Evolutionary conservation across 352 stramenopile genomes (phyloP), one percentile per base, ranked within the genome.

Genomic region (Detonula confervacea): DNA sequence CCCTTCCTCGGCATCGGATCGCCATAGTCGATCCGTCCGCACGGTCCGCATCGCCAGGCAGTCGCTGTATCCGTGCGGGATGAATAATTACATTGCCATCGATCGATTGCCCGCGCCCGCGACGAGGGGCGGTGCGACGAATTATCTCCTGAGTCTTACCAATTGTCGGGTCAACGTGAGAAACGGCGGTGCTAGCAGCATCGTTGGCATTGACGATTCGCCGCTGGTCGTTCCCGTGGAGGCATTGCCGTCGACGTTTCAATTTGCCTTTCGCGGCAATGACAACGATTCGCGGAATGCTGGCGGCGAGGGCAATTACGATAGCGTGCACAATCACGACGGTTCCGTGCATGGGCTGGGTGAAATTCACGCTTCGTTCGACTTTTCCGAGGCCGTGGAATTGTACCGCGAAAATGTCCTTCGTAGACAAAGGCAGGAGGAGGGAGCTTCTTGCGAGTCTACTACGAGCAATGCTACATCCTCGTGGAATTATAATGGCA

Each of bases 91-190:
- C 12, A 42, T 42, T 42, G 35, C 3, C 18, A 33, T 4, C 9
- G 11, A 33, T 59, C 51, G 7, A 59, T 18, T 30, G 51, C 14
- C 42, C 20, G 20, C 12, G 16, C 2, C 54, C 0, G 7, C 14
- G 0, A 25, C 27, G 29, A 29, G 33, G 12, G 24, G 35, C 25
- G 25, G 47, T 35, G 16, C 22, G 16, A 33, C 12, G 20, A 14
- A 60, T 65, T 81, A 68, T 63, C 42, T 72, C 12, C 35, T 81
- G 11, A 72, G 73, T 65, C 39, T 81, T 47, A 70, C 60, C 16
- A 39, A 60, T 47, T 81, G 73, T 52, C 1, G 22, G 27, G 47
- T 64, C 4, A 35, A 11, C n/a, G n/a, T n/a, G n/a, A n/a, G n/a
- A n/a, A n/a, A n/a, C n/a, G n/a, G n/a, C n/a, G n/a, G n/a, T n/a